Evolutionary conservation across 2,329 filamentous ascomycete species (phyloP), one percentile per base, ranked within the genome.

Genomic region (Lizonia empirigonia): DNA sequence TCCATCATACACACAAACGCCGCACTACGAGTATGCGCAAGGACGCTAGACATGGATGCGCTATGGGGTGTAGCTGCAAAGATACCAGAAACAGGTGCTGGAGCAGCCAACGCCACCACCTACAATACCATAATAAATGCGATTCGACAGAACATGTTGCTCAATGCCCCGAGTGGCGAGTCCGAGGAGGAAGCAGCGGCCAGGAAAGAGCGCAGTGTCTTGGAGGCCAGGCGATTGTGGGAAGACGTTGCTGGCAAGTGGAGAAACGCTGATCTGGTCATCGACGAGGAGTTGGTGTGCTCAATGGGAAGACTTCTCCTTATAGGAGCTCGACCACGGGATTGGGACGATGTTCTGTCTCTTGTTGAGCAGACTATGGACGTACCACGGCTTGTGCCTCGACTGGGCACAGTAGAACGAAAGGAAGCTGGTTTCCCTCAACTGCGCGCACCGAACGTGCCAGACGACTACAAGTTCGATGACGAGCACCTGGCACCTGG

Each of bases 1-100:
- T 89, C 86, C 60, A 88, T 87, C 27, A 88, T 90, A 49, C 94
- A 97, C 67, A 85, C 90, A 56, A 99, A 99, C 69, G 90, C 92
- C 8, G 84, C 91, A n/a, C 77, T 99, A 35, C 85, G 86, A 51
- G 88, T 94, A 7, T 97, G 92, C 70, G 83, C 87, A 38, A 81
- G 84, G 50, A 87, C 89, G 4, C 72, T 80, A 10, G 87, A 97
- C 67, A 80, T 96, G 71, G 91, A 96, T 60, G 83, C 86, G 13
- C 76, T 97, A 60, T 96, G 94, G 80, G 82, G 82, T 46, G 81
- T 97, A 57, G 84, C 87, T 34, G 81, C 84, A n/a, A 85, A 86
- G 24, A 81, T 93, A 50, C 87, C 91, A 13, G 81, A 86, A 12
- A 75, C 70, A 8, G 87, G 85, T 0, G 69, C 80, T 0, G 82